phyloP scores from a whole-genome alignment of 331 rosid genomes.

The Quercus tomentella region DNA sequence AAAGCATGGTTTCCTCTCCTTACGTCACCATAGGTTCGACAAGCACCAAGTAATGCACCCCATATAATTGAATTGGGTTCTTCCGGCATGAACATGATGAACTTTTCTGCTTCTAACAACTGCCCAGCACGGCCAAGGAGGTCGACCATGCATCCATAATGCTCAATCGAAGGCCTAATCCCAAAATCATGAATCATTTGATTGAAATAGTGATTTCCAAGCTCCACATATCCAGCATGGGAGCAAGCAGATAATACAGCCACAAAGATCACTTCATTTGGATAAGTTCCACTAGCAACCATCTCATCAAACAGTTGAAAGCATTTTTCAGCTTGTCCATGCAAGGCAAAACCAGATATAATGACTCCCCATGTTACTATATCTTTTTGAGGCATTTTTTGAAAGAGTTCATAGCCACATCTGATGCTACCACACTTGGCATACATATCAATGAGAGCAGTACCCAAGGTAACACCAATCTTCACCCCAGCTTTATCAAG shows the following conservation, averaged over 20 bases:
- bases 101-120: slow-evolving; percentile 33
- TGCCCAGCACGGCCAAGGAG: slow-evolving; percentile 46
- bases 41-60: slow-evolving; percentile 43
- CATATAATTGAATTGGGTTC: slow-evolving; percentile 37
- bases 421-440: slow-evolving; percentile 43
- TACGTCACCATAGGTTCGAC: slow-evolving; percentile 30
- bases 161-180: slow-evolving; percentile 37
- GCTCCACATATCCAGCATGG: slow-evolving; percentile 39
- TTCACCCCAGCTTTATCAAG: slow-evolving; percentile 13
- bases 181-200: slow-evolving; percentile 33
- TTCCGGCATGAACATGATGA: slow-evolving; percentile 28
- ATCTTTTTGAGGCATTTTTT: slow-evolving; percentile 30
- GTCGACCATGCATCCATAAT: slow-evolving; percentile 59
- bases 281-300: slow-evolving; percentile 34
- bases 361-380: slow-evolving; percentile 50
- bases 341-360: slow-evolving; percentile 43
- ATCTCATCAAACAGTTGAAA: slow-evolving; percentile 35
- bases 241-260: slow-evolving; percentile 46
- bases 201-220: slow-evolving; percentile 27
- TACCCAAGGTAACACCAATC: slow-evolving; percentile 21
- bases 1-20: slow-evolving; percentile 39
- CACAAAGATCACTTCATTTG: slow-evolving; percentile 37
- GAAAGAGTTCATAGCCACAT: slow-evolving; percentile 27
- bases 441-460: slow-evolving; percentile 46
- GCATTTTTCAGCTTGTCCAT: slow-evolving; percentile 29